phyloP scores from a whole-genome alignment of 179 eudicot species.

The Patellifolia procumbens region DNA sequence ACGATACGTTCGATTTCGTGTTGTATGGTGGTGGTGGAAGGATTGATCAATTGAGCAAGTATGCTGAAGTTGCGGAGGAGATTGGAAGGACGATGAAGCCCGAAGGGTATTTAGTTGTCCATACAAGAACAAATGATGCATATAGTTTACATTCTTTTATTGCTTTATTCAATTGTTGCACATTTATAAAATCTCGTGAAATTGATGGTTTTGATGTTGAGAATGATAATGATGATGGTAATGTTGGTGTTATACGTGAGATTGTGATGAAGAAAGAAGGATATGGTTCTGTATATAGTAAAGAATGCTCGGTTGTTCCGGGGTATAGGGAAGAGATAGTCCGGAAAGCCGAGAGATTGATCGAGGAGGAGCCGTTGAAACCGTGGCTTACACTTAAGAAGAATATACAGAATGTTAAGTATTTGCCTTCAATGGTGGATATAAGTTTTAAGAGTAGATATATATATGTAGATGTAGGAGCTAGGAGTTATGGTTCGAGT shows the following conservation, averaged over 20 bases:
- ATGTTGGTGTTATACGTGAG: conserved; percentile 48
- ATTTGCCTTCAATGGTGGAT: conserved; percentile 80
- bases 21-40: conserved; percentile 44
- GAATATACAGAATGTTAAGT: conserved; percentile 74
- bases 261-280: conserved; percentile 62
- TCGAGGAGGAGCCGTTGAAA: conserved; percentile 67
- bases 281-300: conserved; percentile 23
- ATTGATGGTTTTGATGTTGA: conserved; percentile 38
- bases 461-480: conserved; percentile 89
- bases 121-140: conserved; percentile 59
- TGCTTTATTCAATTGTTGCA: conserved; percentile 72
- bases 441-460: conserved; percentile 76
- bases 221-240: not conserved
- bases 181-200: conserved; percentile 52
- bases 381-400: conserved; percentile 90
- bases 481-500: conserved; percentile 94
- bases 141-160: conserved; percentile 80
- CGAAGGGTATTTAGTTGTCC: conserved; percentile 80
- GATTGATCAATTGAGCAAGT: conserved; percentile 37
- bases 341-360: conserved; percentile 64
- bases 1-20: conserved; percentile 59
- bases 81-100: conserved; percentile 62
- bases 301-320: conserved; percentile 57
- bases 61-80: conserved; percentile 43
- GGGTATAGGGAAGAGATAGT: conserved; percentile 63